Percentiles rank a stretch among this genome's conserved stretches.
phyloP scores from a whole-genome alignment of 257 asterid species.

The Jaltomata sinuosa region DNA sequence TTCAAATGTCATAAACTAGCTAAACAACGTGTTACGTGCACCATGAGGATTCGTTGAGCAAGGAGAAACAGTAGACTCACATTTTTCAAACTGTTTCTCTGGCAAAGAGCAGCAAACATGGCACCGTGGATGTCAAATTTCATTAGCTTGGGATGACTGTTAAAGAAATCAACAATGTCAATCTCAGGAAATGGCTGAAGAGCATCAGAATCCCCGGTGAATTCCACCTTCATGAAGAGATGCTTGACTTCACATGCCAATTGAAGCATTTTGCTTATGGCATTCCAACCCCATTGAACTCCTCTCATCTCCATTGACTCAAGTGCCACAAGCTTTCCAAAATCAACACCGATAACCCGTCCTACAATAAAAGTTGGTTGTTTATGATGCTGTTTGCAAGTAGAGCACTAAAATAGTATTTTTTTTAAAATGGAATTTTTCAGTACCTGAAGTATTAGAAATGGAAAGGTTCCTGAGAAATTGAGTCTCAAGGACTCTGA shows the following conservation, averaged over 20 bases:
- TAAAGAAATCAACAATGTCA: constrained; percentile 87
- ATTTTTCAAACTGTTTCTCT: constrained; percentile 84
- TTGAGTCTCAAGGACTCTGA: constrained; percentile 52
- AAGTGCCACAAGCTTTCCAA: constrained; percentile 70
- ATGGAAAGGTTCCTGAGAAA: constrained; percentile 55
- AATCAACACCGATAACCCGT: constrained; percentile 54
- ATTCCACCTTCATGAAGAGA: constrained; percentile 91
- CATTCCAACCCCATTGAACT: constrained; percentile 93
- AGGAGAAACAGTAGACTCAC: constrained; percentile 31
- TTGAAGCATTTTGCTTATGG: constrained; percentile 61
- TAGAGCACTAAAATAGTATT: background rate
- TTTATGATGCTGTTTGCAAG: background rate
- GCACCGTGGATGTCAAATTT: constrained; percentile 92
- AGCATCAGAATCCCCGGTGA: constrained; percentile 61
- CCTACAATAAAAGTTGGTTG: constrained; percentile 28
- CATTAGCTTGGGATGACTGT: constrained; percentile 74
- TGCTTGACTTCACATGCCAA: constrained; percentile 88
- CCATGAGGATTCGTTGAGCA: background rate
- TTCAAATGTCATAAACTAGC: background rate
- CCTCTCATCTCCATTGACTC: constrained; percentile 77
- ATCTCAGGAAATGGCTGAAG: constrained; percentile 85
- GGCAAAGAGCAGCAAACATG: constrained; percentile 96
- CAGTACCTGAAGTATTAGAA: constrained; percentile 70
- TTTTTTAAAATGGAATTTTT: background rate
- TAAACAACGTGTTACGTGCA: background rate